Base-by-base conservation (phyloP, 129 eudicot genomes). In the Lactuca sativa region DNA sequence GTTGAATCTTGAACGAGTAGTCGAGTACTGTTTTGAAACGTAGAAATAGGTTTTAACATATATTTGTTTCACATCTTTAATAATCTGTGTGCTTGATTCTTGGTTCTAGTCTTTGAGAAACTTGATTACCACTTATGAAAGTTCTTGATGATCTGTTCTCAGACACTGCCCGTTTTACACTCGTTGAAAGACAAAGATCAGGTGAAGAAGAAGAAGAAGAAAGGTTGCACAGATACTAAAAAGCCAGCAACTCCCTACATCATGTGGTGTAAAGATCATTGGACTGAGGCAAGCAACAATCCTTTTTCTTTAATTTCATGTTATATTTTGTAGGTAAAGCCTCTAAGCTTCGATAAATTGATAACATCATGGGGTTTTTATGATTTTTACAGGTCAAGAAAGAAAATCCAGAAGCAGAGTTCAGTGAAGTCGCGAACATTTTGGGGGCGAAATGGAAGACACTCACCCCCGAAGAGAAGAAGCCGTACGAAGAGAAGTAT, bases 401-500 rank as follows among this genome's bases (percentile, higher is more conserved):
- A 34, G 88, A 78, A 21, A 86, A 93, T 53, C 90, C 98, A 4
- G 88, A 89, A 4, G 88, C 96, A 6, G 95, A 89, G 49, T 93
- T 93, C 81, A 89, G 74, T 79, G 98, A 86, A 9, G 66, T 86
- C 25, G 82, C 96, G 6, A 74, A 37, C 77, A 82, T 89, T 48
- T 77, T 93, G 86, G 98, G 90, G 4, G 77, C 75, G 8, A 93
- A 85, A 83, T 93, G 98, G 98, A 93, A 93, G 82, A 68, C 77
- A 1, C 40, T 89, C 2, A 89, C 79, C n/a, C 81, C 95, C 9
- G 98, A 93, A 73, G 96, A 86, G 76, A 93, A 89, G 84, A 93
- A 86, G 78, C 98, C 98, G 64, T 93, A 89, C 66, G 96, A 93
- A 77, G 96, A 93, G 32, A 86, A 62, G 58, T 93, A 89, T 70